Evolutionary conservation across 2,329 filamentous ascomycete species (phyloP), one percentile per base, ranked within the genome.

Genomic region (Rhinocladiella similis): DNA sequence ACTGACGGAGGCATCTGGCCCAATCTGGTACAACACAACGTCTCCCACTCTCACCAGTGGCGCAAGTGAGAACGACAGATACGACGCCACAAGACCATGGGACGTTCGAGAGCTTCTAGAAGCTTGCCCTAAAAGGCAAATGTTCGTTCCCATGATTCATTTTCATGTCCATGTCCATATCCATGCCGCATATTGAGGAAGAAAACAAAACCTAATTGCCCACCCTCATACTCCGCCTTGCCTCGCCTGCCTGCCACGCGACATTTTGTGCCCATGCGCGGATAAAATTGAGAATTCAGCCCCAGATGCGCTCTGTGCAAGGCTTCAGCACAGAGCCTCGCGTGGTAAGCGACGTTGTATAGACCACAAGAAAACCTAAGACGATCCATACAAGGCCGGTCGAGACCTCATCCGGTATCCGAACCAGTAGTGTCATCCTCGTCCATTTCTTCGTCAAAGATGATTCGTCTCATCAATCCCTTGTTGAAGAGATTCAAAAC

Each of bases 401-500:
- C 43, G 18, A 36, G 14, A 35, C 33, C 54, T 42, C 20, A 65
- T 10, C 60, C 60, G 20, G 60, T 64, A 33, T 64, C 62, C 5
- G 63, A 65, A 13, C 47, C 62, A 3, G 54, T 55, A 19, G 20
- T 46, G 43, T 46, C 43, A 12, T 56, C 52, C 46, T 56, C 57
- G n/a, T 45, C 54, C 53, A 59, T 57, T 14, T 73, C 72, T 65
- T 90, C 88, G 50, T 89, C 86, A 56, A 96, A 86, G 12, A 99
- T 89, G 58, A 97, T 89, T 63, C 85, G 84, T 61, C 91, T 81
- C 73, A 97, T 80, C 42, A 97, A 90, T 57, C 84, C 87, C 73
- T 93, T 94, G 68, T 97, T 93, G 67, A 99, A 99, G 19, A 99
- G 76, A 69, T 97, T 94, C 57, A 97, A 86, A 35, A 96, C 89